These are phyloP conservation scores for Tremella yokohamensis DNA, from an alignment of 768 basidiomycete genomes.

Conservation along the genomic window DNA sequence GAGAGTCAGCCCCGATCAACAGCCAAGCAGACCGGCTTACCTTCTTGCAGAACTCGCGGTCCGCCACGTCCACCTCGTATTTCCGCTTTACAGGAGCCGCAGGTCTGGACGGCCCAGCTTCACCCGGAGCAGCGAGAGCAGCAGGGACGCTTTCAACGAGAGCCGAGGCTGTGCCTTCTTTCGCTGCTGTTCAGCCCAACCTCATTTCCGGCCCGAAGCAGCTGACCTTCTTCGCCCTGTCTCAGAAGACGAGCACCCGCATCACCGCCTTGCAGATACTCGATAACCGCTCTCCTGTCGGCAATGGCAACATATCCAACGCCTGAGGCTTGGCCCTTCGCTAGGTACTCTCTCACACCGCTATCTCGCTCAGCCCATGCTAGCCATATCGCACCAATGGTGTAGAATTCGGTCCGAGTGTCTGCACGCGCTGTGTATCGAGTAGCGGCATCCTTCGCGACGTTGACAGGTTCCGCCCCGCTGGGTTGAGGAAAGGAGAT, in stretches of 20 bases:
- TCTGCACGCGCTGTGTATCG: slow-evolving; percentile 61
- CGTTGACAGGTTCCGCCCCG: slow-evolving; percentile 26
- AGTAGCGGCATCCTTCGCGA: slow-evolving; percentile 73
- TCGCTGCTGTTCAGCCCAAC: neutral
- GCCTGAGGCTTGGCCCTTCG: slow-evolving; percentile 71
- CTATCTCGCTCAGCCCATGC: slow-evolving; percentile 74
- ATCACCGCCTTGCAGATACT: slow-evolving; percentile 70
- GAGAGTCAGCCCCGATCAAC: slow-evolving; percentile 54
- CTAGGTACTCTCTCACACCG: slow-evolving; percentile 80
- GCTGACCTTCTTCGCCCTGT: slow-evolving; percentile 51
- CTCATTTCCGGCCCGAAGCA: neutral
- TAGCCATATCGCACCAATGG: slow-evolving; percentile 77
- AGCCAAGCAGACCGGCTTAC: slow-evolving; percentile 53
- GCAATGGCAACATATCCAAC: slow-evolving; percentile 77
- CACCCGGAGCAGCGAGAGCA: slow-evolving; percentile 21
- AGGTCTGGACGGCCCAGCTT: slow-evolving; percentile 46
- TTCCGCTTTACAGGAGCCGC: slow-evolving; percentile 63
- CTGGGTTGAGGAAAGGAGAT: slow-evolving; percentile 56
- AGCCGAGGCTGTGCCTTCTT: slow-evolving; percentile 34
- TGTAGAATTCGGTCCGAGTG: slow-evolving; percentile 62
- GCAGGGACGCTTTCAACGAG: slow-evolving; percentile 38
- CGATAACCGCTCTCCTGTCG: slow-evolving; percentile 78
- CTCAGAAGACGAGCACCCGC: slow-evolving; percentile 59
- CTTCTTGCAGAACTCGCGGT: slow-evolving; percentile 80
- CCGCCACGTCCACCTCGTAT: slow-evolving; percentile 72